Percentiles rank a stretch among this genome's conserved stretches.
These are phyloP conservation scores for Remersonia thermophila DNA, from an alignment of 2,329 filamentous ascomycete genomes.

Conservation along the genomic window DNA sequence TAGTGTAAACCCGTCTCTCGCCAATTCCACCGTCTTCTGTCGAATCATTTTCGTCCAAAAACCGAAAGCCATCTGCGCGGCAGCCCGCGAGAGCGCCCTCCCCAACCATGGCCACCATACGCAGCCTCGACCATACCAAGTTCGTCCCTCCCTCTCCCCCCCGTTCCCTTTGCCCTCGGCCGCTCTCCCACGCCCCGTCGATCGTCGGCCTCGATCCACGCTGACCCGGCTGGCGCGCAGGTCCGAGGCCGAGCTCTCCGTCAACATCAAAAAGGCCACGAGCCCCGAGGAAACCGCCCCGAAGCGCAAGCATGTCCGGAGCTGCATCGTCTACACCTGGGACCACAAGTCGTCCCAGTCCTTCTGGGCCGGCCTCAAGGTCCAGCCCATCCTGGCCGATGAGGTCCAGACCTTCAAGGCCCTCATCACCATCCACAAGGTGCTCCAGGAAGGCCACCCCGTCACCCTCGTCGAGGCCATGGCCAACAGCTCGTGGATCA, in stretches of 20 bases:
- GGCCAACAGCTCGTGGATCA: constrained; percentile 79
- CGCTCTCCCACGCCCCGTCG: too few species aligned
- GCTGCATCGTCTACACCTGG: constrained; percentile 98
- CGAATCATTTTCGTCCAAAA: too few species aligned
- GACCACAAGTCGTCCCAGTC: constrained; percentile 91
- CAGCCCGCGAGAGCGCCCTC: too few species aligned
- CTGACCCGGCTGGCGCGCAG: constrained; percentile 26
- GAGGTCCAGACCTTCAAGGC: constrained; percentile 99
- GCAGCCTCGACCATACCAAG: constrained; percentile 23
- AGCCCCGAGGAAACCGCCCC: constrained; percentile 55
- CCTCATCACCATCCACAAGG: constrained; percentile 92
- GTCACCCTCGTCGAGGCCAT: constrained; percentile 79
- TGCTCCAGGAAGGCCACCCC: constrained; percentile 92
- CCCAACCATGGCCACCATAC: constrained; percentile 22
- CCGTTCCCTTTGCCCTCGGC: too few species aligned
- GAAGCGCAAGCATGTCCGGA: constrained; percentile 87
- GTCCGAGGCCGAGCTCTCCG: constrained; percentile 55
- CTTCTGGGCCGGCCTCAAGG: constrained; percentile 98
- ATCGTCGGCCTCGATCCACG: too few species aligned
- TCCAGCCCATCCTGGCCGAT: constrained; percentile 95
- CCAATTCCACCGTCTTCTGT: background rate
- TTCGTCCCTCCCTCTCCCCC: constrained; percentile 10
- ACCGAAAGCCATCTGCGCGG: constrained; percentile 1
- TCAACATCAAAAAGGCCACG: constrained; percentile 60
- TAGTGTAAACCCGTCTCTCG: background rate